Conservation (phyloP, 257 asterid genomes). For the Lycium barbarum region DNA sequence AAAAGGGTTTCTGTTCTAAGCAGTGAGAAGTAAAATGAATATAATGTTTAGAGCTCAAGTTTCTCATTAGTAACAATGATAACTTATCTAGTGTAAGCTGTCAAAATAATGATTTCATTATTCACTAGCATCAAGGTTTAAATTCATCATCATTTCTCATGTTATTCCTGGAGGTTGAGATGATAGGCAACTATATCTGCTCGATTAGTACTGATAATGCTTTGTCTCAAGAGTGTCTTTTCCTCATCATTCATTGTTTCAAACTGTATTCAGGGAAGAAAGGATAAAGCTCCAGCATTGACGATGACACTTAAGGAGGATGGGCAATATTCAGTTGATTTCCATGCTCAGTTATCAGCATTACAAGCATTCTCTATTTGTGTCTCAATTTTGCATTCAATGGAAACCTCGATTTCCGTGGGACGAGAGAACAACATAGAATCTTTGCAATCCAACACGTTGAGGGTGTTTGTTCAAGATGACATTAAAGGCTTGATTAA, state of each 20-base stretch:
- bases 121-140: neutral
- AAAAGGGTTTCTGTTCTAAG: neutral
- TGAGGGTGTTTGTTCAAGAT: constrained; percentile 62
- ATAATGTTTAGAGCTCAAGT: neutral
- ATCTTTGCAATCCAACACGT: constrained; percentile 57
- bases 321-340: constrained; percentile 76
- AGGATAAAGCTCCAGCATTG: constrained; percentile 62
- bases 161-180: neutral
- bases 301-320: constrained; percentile 58
- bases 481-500: constrained; percentile 59
- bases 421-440: constrained; percentile 54
- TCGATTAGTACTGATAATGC: neutral
- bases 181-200: neutral
- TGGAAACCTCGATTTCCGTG: constrained; percentile 56
- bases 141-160: neutral
- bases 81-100: neutral
- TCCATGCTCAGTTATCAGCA: constrained; percentile 85
- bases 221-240: neutral
- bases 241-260: neutral
- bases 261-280: constrained; percentile 66
- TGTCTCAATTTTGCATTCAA: constrained; percentile 69
- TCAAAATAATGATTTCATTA: neutral
- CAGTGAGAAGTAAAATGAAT: neutral
- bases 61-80: constrained; percentile 3
- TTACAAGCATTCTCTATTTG: constrained; percentile 92